Evolutionary conservation across 352 stramenopile genomes (phyloP).

Genomic region (Globisporangium emineosum): DNA sequence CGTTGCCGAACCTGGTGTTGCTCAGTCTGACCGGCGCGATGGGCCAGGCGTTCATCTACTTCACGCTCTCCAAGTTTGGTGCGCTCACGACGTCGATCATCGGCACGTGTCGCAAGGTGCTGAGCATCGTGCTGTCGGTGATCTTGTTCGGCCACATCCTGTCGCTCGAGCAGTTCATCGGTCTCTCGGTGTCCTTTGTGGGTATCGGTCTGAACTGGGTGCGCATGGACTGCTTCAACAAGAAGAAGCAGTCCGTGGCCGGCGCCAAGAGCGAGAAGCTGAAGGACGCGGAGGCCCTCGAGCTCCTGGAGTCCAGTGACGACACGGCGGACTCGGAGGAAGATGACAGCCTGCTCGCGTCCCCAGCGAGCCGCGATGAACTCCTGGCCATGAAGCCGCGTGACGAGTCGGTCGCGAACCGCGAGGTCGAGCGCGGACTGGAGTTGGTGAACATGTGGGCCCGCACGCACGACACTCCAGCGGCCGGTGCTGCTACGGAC

Average conservation of each 20-base stretch:
- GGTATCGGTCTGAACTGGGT: slow-evolving; percentile 84
- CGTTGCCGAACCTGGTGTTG: slow-evolving; percentile 59
- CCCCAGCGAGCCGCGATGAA: slow-evolving; percentile 21
- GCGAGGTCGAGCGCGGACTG: slow-evolving; percentile 54
- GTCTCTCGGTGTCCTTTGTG: slow-evolving; percentile 58
- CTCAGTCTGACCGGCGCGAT: slow-evolving; percentile 74
- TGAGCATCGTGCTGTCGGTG: slow-evolving; percentile 85
- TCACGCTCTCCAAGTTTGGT: slow-evolving; percentile 85
- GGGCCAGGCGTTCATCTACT: slow-evolving; percentile 86
- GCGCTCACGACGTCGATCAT: slow-evolving; percentile 84
- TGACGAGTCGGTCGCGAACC: slow-evolving; percentile 31
- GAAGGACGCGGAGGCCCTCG: slow-evolving; percentile 42
- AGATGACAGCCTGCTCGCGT: slow-evolving; percentile 24
- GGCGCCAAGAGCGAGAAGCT: slow-evolving; percentile 16
- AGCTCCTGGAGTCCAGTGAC: slow-evolving; percentile 60
- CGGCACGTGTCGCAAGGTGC: slow-evolving; percentile 81
- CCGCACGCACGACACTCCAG: slow-evolving; percentile 13
- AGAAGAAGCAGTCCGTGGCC: slow-evolving; percentile 18
- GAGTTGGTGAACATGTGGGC: slow-evolving; percentile 70
- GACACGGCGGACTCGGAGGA: slow-evolving; percentile 65
- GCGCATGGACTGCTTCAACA: slow-evolving; percentile 50
- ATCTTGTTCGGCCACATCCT: slow-evolving; percentile 79
- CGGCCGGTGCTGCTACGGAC: neutral
- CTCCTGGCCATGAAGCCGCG: slow-evolving; percentile 26
- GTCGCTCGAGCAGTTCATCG: slow-evolving; percentile 58